These are phyloP conservation scores for Trichocomaceae sp. DNA, from an alignment of 2,329 filamentous ascomycete species.

Conservation along the genomic window DNA sequence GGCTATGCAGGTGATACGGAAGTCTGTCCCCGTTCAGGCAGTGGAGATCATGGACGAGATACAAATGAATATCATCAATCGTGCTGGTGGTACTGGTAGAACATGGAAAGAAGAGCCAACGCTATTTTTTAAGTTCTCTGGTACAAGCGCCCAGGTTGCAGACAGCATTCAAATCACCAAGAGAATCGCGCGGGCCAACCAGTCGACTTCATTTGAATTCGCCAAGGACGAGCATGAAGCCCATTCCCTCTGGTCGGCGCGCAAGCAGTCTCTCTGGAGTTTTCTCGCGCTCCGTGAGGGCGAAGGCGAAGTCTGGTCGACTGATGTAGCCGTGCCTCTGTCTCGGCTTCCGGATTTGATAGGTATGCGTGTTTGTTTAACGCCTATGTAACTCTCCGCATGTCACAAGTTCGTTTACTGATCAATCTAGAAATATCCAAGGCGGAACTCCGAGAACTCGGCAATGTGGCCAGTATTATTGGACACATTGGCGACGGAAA, in stretches of 20 bases:
- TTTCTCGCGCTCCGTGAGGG: conserved; percentile 52
- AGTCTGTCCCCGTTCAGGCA: conserved; percentile 60
- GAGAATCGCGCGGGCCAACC: conserved; percentile 58
- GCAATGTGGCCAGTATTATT: conserved; percentile 78
- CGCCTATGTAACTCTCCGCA: background rate
- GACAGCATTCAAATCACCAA: conserved; percentile 69
- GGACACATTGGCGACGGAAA: conserved; percentile 92
- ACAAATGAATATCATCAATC: conserved; percentile 61
- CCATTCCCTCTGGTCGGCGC: conserved; percentile 53
- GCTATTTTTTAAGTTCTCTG: conserved; percentile 56
- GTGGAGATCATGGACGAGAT: conserved; percentile 59
- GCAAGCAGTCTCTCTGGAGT: conserved; percentile 56
- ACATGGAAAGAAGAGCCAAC: conserved; percentile 37
- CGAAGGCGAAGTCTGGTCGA: conserved; percentile 55
- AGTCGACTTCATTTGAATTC: conserved; percentile 50
- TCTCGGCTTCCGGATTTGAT: conserved; percentile 58
- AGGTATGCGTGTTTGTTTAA: conserved; percentile 27
- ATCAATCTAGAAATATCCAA: conserved; percentile 65
- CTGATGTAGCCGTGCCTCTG: conserved; percentile 56
- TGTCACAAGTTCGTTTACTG: conserved; percentile 9
- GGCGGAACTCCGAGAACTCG: conserved; percentile 78
- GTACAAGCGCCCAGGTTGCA: conserved; percentile 67
- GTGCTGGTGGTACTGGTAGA: conserved; percentile 54
- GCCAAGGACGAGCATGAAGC: conserved; percentile 49
- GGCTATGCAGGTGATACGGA: conserved; percentile 58